Conservation (phyloP, 1,284 basidiomycete species). For the Leucoagaricus sp. region DNA sequence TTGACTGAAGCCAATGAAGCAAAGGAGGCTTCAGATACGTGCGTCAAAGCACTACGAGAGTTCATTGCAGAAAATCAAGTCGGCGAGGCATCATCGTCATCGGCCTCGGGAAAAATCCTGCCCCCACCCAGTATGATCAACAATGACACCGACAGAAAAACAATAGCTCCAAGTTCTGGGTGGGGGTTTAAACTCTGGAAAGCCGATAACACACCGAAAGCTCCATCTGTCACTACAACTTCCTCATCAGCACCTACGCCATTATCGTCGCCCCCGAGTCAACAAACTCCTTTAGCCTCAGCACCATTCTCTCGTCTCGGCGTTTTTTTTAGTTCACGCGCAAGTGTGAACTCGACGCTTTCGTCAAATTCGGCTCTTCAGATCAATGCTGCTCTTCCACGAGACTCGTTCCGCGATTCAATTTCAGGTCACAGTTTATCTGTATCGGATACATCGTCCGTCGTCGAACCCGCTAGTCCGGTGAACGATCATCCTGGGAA, state of each 20-base stretch:
- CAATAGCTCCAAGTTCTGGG: conserved; percentile 29
- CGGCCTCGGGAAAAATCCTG: conserved; percentile 45
- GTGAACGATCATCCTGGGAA: conserved; percentile 38
- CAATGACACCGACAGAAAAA: conserved; percentile 45
- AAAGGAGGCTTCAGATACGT: conserved; percentile 83
- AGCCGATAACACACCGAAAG: conserved; percentile 26
- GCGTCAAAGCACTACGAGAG: conserved; percentile 77
- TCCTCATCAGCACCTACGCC: conserved; percentile 18
- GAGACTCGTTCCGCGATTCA: conserved; percentile 31
- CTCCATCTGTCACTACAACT: conserved; percentile 14
- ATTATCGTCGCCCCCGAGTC: conserved; percentile 20
- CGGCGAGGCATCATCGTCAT: conserved; percentile 29
- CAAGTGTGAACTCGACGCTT: conserved; percentile 49
- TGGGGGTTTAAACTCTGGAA: conserved; percentile 73
- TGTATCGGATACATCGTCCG: conserved; percentile 55
- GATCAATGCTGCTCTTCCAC: conserved; percentile 29
- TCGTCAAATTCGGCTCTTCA: conserved; percentile 29
- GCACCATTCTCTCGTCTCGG: conserved; percentile 56
- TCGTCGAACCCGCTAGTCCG: conserved; percentile 59
- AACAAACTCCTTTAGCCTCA: conserved; percentile 26
- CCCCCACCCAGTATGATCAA: conserved; percentile 55
- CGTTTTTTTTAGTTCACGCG: conserved; percentile 63
- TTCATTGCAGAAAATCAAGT: conserved; percentile 82
- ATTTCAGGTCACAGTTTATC: conserved; percentile 42
- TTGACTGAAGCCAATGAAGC: conserved; percentile 81